Evolutionary conservation across 148 eudicot genomes (phyloP).

Genomic region (Cornus suecica): DNA sequence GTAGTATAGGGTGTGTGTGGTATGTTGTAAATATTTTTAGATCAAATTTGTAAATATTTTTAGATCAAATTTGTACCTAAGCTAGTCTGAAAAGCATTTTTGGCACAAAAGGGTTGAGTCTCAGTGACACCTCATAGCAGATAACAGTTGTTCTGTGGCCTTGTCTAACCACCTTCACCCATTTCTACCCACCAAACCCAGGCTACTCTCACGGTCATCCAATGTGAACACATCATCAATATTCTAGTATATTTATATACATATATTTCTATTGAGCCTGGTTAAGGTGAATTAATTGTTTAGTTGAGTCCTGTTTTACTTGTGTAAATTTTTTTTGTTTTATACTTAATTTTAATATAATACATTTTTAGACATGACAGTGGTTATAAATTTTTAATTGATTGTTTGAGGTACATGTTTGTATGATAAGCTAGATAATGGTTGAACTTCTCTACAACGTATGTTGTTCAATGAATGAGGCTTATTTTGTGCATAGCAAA

Average conservation of each 20-base stretch:
- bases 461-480: no score
- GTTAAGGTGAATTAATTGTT: no score
- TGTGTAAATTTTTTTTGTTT: not conserved
- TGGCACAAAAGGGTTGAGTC: constrained; percentile 10
- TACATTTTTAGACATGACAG: not conserved
- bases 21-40: not conserved
- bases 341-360: not conserved
- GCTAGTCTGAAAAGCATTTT: constrained; percentile 3
- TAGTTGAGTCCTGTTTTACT: no score
- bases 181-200: constrained; percentile 38
- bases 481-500: no score
- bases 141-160: constrained; percentile 13
- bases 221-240: constrained; percentile 14
- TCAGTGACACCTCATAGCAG: not conserved
- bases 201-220: constrained; percentile 11
- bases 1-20: no score
- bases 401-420: not conserved
- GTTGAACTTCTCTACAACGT: not conserved
- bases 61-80: not conserved
- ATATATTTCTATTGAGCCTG: no score
- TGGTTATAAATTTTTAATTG: not conserved
- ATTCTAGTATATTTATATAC: no score
- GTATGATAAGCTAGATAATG: not conserved
- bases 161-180: constrained; percentile 50
- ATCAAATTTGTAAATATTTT: not conserved